Evolutionary conservation across 345 rosid genomes (phyloP).

Genomic region (Punica granatum): DNA sequence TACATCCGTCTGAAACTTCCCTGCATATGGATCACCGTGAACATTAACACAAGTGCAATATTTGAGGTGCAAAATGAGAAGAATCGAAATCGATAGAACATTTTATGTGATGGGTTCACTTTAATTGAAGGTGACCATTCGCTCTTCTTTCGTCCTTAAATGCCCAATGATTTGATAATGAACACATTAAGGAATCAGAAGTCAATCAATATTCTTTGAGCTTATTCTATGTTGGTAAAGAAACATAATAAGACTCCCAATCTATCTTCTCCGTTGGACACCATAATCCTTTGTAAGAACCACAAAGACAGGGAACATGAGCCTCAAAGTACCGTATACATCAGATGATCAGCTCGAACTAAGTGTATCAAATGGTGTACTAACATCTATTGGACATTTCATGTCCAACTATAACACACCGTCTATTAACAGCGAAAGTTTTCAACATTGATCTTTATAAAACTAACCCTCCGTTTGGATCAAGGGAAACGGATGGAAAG

Average conservation of each 20-base stretch:
- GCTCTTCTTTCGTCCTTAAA: not conserved
- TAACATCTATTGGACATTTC: not conserved
- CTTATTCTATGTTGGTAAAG: not conserved
- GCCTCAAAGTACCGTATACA: not conserved
- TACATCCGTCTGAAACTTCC: conserved; percentile 76
- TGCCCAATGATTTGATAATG: not conserved
- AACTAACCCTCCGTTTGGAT: no score
- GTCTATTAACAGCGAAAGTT: not conserved
- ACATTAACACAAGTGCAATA: no score
- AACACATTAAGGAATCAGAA: not conserved
- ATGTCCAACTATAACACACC: not conserved
- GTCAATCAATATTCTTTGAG: not conserved
- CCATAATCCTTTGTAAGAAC: not conserved
- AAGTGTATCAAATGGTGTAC: not conserved
- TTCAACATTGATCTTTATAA: not conserved
- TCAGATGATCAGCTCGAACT: not conserved
- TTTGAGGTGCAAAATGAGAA: not conserved
- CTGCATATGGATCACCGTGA: conserved; percentile 26
- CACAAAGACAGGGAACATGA: not conserved
- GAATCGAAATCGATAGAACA: not conserved
- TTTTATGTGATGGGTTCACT: not conserved
- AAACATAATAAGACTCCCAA: not conserved
- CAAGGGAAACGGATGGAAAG: no score
- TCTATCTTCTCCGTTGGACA: not conserved
- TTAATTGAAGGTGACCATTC: not conserved